These are phyloP conservation scores for Antrodiella citrinella DNA, from an alignment of 768 basidiomycete species.

Conservation along the genomic window DNA sequence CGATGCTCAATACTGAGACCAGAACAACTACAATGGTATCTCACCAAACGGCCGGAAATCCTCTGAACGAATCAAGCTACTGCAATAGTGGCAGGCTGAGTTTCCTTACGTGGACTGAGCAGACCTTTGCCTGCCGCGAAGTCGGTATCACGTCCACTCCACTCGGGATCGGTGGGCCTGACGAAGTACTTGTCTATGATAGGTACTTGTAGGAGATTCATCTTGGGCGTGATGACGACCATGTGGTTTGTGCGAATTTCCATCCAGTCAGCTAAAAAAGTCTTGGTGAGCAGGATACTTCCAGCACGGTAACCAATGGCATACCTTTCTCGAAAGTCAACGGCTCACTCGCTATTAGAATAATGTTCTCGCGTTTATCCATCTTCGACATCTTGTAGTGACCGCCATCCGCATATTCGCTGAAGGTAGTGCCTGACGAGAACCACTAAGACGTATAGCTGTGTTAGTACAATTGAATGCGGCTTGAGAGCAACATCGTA, in stretches of 20 bases:
- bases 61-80: too few species aligned
- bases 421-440: conserved; percentile 91
- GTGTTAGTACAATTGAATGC: too few species aligned
- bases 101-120: conserved; percentile 46
- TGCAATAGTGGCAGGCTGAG: too few species aligned
- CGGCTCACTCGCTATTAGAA: conserved; percentile 91
- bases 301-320: too few species aligned
- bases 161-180: conserved; percentile 74
- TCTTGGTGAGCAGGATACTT: too few species aligned
- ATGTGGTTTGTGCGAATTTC: conserved; percentile 96
- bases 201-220: conserved; percentile 91
- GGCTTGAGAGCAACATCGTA: too few species aligned
- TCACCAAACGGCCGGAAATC: too few species aligned
- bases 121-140: conserved; percentile 89
- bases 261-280: conserved; percentile 90
- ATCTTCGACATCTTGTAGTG: conserved; percentile 94
- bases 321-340: conserved; percentile 92
- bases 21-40: too few species aligned
- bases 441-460: conserved; percentile 59
- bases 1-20: too few species aligned
- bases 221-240: conserved; percentile 92
- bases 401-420: conserved; percentile 80
- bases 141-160: conserved; percentile 59
- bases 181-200: conserved; percentile 92
- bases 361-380: conserved; percentile 93